Base-by-base conservation (phyloP, 2,329 filamentous ascomycete species). In the Penicillium decumbens region DNA sequence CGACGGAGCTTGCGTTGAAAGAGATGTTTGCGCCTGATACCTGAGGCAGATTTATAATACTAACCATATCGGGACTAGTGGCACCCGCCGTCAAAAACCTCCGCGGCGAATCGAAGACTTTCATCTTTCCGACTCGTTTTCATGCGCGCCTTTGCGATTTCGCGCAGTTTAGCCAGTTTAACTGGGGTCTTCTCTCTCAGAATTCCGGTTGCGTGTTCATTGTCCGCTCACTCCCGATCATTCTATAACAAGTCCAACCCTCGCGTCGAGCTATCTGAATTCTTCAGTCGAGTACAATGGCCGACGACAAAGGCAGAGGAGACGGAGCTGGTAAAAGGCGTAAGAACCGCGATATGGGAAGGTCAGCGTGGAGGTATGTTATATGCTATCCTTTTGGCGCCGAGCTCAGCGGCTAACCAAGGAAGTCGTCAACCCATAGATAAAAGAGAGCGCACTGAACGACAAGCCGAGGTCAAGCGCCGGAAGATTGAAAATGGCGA, bases 331-430 rank as follows among this genome's bases (percentile, higher is more conserved):
- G 65, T 66, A 64, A 66, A 59, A 65, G 71, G 66, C 73, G 75
- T 77, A 83, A 82, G 80, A 84, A 80, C 66, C 76, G 76, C 68
- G 80, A 85, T 80, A 73, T 85, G 80, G 84, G 84, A 61, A 75
- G 84, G 69, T 75, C 74, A 53, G 82, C 84, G 66, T 84, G 81
- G 72, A 78, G 77, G 84, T 87, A 75, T 66, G 79, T 58, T 57
- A 33, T 23, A 27, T 45, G 41, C 28, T 33, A 30, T 40, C 27
- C 5, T 9, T 3, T 7, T 10, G 37, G 24, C 32, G 41, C 58
- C 54, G 13, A 59, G 59, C 40, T 30, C 46, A 50, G 49, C 41
- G 20, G 39, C 77, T 77, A 78, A 81, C 71, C 70, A 72, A 75
- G 68, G 62, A 72, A 80, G 78, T 65, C 75, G 77, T 49, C 69